Conservation (phyloP, 2,329 filamentous ascomycete genomes). For the Nemania diffusa region DNA sequence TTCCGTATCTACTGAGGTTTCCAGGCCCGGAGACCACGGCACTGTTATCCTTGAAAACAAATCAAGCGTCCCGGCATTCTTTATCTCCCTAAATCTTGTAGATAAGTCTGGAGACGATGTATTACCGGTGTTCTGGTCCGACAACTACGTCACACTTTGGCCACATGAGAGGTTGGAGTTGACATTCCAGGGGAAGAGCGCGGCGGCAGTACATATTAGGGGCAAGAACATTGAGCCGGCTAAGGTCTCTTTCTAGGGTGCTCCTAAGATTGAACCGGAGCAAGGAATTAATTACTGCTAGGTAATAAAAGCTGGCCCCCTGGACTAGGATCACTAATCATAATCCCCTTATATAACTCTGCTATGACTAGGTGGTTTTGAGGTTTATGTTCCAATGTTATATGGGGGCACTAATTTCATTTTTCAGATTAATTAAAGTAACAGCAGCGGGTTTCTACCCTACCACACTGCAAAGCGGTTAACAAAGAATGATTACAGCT, state of each 20-base stretch:
- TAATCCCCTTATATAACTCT: no score
- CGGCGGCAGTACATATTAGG: constrained; percentile 43
- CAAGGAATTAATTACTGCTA: background rate
- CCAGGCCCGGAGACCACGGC: constrained; percentile 14
- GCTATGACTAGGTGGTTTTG: no score
- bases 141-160: constrained; percentile 72
- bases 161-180: constrained; percentile 62
- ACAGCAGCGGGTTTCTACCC: background rate
- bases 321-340: no score
- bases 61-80: constrained; percentile 65
- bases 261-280: background rate
- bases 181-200: constrained; percentile 46
- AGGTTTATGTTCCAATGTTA: no score
- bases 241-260: constrained; percentile 7
- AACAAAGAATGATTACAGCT: no score
- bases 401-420: background rate
- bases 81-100: constrained; percentile 63
- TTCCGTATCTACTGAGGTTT: constrained; percentile 41
- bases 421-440: background rate
- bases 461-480: background rate
- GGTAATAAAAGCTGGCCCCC: no score
- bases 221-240: constrained; percentile 44
- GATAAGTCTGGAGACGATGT: constrained; percentile 58
- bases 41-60: constrained; percentile 62
- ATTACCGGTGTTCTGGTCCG: constrained; percentile 65